phyloP scores from a whole-genome alignment of 1,284 basidiomycete genomes.

The Moesziomyces parantarcticus region DNA sequence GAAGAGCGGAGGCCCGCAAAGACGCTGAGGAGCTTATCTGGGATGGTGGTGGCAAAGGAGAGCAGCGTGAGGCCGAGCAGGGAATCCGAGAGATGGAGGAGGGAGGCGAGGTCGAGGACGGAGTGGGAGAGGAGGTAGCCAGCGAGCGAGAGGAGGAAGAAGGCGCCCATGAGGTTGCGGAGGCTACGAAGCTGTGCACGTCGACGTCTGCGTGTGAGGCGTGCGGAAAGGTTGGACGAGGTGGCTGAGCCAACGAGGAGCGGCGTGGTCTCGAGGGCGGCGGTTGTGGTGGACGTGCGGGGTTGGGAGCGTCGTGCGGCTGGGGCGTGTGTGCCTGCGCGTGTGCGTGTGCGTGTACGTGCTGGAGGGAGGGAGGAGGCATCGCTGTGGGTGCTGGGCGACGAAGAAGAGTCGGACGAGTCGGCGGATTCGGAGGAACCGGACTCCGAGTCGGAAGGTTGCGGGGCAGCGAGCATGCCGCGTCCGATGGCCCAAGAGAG shows the following conservation, averaged over 20 bases:
- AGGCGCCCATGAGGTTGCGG: slow-evolving; percentile 36
- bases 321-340: slow-evolving; percentile 16
- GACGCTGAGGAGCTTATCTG: slow-evolving; percentile 65
- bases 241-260: slow-evolving; percentile 39
- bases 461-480: slow-evolving; percentile 39
- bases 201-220: slow-evolving; percentile 19
- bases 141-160: slow-evolving; percentile 54
- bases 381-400: slow-evolving; percentile 37
- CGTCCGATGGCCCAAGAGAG: slow-evolving; percentile 44
- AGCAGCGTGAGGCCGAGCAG: slow-evolving; percentile 63
- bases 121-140: slow-evolving; percentile 64
- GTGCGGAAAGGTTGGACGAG: slow-evolving; percentile 26
- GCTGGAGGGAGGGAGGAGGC: slow-evolving; percentile 25
- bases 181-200: slow-evolving; percentile 20
- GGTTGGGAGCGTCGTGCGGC: slow-evolving; percentile 25
- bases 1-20: slow-evolving; percentile 47
- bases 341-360: slow-evolving; percentile 9
- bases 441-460: slow-evolving; percentile 24
- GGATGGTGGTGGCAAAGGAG: slow-evolving; percentile 65
- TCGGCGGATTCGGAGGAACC: slow-evolving; percentile 15
- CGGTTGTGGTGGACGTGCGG: slow-evolving; percentile 36
- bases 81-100: slow-evolving; percentile 57
- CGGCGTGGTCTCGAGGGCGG: slow-evolving; percentile 37
- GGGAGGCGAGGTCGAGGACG: slow-evolving; percentile 54
- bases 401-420: slow-evolving; percentile 10